phyloP scores from a whole-genome alignment of 2,329 filamentous ascomycete species.

The Blastomyces silverae region DNA sequence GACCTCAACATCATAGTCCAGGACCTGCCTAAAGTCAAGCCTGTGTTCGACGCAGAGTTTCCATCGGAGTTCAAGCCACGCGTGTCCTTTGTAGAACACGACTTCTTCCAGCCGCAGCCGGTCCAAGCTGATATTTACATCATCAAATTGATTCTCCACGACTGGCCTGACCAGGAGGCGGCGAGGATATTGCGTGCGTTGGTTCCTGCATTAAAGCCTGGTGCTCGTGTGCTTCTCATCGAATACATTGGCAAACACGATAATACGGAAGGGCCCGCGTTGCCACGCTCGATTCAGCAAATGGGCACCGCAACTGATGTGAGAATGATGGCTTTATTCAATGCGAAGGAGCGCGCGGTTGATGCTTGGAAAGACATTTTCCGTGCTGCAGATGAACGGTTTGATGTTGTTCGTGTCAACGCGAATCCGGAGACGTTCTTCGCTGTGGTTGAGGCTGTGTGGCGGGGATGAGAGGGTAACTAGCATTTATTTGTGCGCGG shows the following conservation, averaged over 20 bases:
- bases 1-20: slow-evolving; percentile 25
- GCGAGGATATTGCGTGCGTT: slow-evolving; percentile 47
- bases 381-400: slow-evolving; percentile 42
- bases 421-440: slow-evolving; percentile 16
- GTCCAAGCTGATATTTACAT: slow-evolving; percentile 53
- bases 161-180: slow-evolving; percentile 52
- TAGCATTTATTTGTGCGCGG: no score
- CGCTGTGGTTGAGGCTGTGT: slow-evolving; percentile 19
- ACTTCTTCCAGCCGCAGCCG: slow-evolving; percentile 54
- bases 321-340: slow-evolving; percentile 48
- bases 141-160: slow-evolving; percentile 56
- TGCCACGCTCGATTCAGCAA: slow-evolving; percentile 24
- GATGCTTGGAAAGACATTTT: slow-evolving; percentile 46
- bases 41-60: slow-evolving; percentile 11
- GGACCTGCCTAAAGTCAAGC: slow-evolving; percentile 19
- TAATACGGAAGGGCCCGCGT: slow-evolving; percentile 19
- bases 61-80: slow-evolving; percentile 20
- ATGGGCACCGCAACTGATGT: slow-evolving; percentile 42
- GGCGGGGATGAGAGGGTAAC: not conserved
- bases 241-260: slow-evolving; percentile 29
- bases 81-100: slow-evolving; percentile 43
- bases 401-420: slow-evolving; percentile 23
- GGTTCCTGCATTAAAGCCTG: slow-evolving; percentile 51
- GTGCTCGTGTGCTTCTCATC: slow-evolving; percentile 44
- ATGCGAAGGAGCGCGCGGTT: slow-evolving; percentile 43